Conservation (phyloP, 2,329 filamentous ascomycete species). For the Fragosphaeria purpurea region DNA sequence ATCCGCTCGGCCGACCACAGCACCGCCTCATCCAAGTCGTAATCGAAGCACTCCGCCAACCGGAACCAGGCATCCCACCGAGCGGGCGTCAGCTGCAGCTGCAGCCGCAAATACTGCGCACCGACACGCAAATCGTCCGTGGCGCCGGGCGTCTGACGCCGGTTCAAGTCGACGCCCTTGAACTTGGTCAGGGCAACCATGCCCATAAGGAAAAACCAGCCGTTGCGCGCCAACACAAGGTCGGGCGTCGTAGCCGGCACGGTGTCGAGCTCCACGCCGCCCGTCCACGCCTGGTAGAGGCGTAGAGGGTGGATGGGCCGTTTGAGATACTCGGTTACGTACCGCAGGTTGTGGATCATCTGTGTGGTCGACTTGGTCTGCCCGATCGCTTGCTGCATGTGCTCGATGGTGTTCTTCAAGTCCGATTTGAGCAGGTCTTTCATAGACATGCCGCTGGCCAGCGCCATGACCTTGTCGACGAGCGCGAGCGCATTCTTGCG, state of each 20-base stretch:
- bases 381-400: constrained; percentile 80
- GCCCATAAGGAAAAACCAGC: constrained; percentile 88
- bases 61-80: constrained; percentile 89
- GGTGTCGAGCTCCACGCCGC: constrained; percentile 64
- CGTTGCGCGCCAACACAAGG: constrained; percentile 63
- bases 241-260: constrained; percentile 59
- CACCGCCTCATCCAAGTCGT: constrained; percentile 76
- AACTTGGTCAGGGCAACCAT: constrained; percentile 85
- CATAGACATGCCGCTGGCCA: constrained; percentile 75
- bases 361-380: constrained; percentile 67
- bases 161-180: constrained; percentile 55
- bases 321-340: constrained; percentile 72
- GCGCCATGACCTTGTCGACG: constrained; percentile 70
- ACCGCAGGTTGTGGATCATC: constrained; percentile 77
- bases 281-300: constrained; percentile 71
- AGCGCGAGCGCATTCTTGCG: constrained; percentile 70
- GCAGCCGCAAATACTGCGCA: constrained; percentile 67
- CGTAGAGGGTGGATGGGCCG: constrained; percentile 73
- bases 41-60: constrained; percentile 77
- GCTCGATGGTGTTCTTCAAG: constrained; percentile 80
- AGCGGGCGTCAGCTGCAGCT: constrained; percentile 71
- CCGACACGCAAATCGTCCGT: constrained; percentile 79
- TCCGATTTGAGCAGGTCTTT: constrained; percentile 90
- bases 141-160: constrained; percentile 66
- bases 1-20: constrained; percentile 87